A percentile compares a stretch with the other conserved stretches of the same genome.
Evolutionary conservation across 2,329 filamentous ascomycete species (phyloP).

Genomic region (Colletotrichum brevisporum): DNA sequence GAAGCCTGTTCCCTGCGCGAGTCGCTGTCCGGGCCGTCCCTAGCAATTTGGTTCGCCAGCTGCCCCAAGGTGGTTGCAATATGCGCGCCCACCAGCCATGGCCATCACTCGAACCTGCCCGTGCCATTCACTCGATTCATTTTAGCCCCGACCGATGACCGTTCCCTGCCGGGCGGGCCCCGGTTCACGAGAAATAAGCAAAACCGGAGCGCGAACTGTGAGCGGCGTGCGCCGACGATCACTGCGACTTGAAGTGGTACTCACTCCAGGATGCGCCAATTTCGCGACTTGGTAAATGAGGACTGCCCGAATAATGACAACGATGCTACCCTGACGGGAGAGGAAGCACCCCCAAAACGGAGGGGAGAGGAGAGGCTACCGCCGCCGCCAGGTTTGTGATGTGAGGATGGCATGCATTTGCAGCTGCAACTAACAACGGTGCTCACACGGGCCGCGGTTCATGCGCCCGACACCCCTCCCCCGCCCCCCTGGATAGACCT

Average conservation of each 20-base stretch:
- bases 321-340: conserved; percentile 28
- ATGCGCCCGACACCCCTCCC: conserved; percentile 21
- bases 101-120: not conserved
- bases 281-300: conserved; percentile 31
- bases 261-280: conserved; percentile 22
- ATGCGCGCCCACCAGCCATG: not conserved
- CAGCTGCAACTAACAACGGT: conserved; percentile 36
- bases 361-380: conserved; percentile 4
- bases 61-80: conserved; percentile 7
- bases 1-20: conserved; percentile 38
- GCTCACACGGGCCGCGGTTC: conserved; percentile 38
- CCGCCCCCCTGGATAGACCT: not conserved
- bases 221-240: conserved; percentile 28
- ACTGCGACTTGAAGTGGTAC: conserved; percentile 4
- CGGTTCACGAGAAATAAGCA: conserved; percentile 12
- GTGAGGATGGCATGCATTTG: conserved; percentile 42
- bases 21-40: conserved; percentile 41
- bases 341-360: not conserved
- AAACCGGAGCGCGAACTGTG: conserved; percentile 9
- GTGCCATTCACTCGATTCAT: not conserved
- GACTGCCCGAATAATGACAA: conserved; percentile 5
- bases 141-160: not conserved
- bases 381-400: conserved; percentile 19
- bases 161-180: not conserved
- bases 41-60: conserved; percentile 31